A percentile compares a stretch with the other conserved stretches of the same genome.
phyloP scores from a whole-genome alignment of 2,329 filamentous ascomycete species.

The Claviceps lovelessii region DNA sequence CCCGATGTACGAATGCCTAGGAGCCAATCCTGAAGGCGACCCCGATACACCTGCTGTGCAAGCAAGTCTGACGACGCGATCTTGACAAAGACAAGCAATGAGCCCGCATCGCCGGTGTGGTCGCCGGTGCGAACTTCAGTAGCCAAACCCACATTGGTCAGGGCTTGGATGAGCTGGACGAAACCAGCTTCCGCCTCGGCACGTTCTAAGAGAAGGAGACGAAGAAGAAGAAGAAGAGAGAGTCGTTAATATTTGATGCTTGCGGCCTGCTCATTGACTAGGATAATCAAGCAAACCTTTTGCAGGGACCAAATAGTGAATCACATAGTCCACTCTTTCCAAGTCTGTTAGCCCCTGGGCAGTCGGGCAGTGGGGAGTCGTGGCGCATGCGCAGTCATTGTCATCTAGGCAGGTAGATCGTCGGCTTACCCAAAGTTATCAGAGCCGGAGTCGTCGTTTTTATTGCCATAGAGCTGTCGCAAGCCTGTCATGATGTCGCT shows the following conservation, averaged over 20 bases:
- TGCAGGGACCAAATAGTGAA: conserved; percentile 60
- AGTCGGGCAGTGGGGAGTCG: neutral
- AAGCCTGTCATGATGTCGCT: conserved; percentile 19
- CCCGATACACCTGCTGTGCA: conserved; percentile 68
- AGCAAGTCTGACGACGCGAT: conserved; percentile 64
- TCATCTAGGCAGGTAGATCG: neutral
- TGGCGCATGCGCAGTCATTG: conserved; percentile 5
- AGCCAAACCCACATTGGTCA: conserved; percentile 67
- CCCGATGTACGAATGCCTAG: conserved; percentile 69
- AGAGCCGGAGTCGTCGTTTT: conserved; percentile 13
- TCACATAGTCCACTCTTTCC: conserved; percentile 69
- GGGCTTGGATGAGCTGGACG: conserved; percentile 58
- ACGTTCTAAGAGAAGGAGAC: conserved; percentile 36
- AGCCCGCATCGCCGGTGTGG: conserved; percentile 59
- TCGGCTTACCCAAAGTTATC: conserved; percentile 27
- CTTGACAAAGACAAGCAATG: conserved; percentile 70
- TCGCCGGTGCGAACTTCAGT: conserved; percentile 77
- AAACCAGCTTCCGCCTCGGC: conserved; percentile 60
- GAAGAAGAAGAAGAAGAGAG: no score
- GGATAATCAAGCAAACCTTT: conserved; percentile 38
- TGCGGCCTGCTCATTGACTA: neutral
- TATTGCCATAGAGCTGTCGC: conserved; percentile 18
- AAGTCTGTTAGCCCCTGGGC: neutral
- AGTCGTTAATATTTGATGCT: neutral
- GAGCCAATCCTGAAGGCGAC: conserved; percentile 85